These are phyloP conservation scores for Colletotrichum filicis DNA, from an alignment of 2,329 filamentous ascomycete genomes.

Conservation along the genomic window DNA sequence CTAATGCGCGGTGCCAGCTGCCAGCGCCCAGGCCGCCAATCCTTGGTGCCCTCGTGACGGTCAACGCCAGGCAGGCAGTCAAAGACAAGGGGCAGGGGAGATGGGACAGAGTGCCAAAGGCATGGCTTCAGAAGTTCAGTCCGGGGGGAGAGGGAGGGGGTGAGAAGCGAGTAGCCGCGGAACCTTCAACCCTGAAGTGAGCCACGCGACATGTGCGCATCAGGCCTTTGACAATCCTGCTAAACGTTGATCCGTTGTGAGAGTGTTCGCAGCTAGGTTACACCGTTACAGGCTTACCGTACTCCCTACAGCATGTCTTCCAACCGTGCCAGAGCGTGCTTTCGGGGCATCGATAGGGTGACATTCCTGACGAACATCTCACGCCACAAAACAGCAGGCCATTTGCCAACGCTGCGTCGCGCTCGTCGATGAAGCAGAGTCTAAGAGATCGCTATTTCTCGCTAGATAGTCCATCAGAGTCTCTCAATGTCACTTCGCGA, in stretches of 20 bases:
- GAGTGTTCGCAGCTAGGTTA: neutral
- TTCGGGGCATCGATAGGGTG: neutral
- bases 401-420: neutral
- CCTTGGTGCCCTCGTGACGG: slow-evolving; percentile 27
- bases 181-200: neutral
- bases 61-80: slow-evolving; percentile 1
- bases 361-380: neutral
- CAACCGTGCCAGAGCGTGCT: neutral
- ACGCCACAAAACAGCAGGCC: neutral
- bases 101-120: too few relatives aligned
- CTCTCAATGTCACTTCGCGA: slow-evolving; percentile 4
- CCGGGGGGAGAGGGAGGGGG: neutral
- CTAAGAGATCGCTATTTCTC: neutral
- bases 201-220: slow-evolving; percentile 25
- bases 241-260: slow-evolving; percentile 6
- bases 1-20: slow-evolving; percentile 20
- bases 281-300: too few relatives aligned
- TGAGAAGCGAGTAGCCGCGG: slow-evolving; percentile 4
- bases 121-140: too few relatives aligned
- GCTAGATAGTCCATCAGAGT: too few relatives aligned
- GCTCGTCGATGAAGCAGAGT: neutral
- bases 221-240: slow-evolving; percentile 3
- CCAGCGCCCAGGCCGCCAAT: slow-evolving; percentile 25
- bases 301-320: neutral
- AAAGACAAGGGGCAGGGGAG: neutral